Conservation (phyloP, 2,329 filamentous ascomycete species). For the Paraconiothyrium brasiliense region DNA sequence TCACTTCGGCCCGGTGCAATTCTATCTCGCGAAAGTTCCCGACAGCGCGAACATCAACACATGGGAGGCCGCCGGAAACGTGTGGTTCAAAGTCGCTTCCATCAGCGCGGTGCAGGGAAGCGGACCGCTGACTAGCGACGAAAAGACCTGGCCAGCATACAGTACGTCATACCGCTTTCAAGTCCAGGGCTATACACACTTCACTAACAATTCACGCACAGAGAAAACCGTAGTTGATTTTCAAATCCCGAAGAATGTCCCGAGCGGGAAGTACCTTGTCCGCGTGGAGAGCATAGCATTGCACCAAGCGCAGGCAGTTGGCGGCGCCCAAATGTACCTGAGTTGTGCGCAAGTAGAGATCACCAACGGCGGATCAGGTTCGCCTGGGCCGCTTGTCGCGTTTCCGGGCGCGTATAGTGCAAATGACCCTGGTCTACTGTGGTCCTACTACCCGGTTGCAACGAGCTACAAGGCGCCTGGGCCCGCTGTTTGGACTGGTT, state of each 20-base stretch:
- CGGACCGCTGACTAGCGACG: conserved; percentile 33
- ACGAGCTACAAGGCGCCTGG: conserved; percentile 41
- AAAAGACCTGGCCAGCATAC: conserved; percentile 41
- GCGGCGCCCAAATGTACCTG: conserved; percentile 56
- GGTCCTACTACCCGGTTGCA: conserved; percentile 40
- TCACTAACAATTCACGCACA: conserved; percentile 14
- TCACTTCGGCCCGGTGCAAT: conserved; percentile 65
- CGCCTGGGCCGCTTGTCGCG: conserved; percentile 50
- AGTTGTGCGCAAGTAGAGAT: conserved; percentile 58
- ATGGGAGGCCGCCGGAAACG: conserved; percentile 40
- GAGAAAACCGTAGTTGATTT: conserved; percentile 46
- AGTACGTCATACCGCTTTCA: conserved; percentile 21
- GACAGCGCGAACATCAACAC: conserved; percentile 34
- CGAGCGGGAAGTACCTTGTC: conserved; percentile 56
- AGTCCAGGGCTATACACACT: background rate
- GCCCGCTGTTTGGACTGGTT: conserved; percentile 36
- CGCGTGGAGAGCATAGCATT: conserved; percentile 58
- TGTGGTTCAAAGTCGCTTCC: conserved; percentile 44
- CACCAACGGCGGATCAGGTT: conserved; percentile 48
- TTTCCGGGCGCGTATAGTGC: conserved; percentile 53
- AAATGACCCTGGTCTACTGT: conserved; percentile 42
- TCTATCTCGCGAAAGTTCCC: conserved; percentile 63
- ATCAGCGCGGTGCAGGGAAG: conserved; percentile 32
- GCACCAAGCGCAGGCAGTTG: conserved; percentile 47
- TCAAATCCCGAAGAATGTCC: conserved; percentile 47